These are phyloP conservation scores for Cladosporium austrohemisphaericum DNA, from an alignment of 2,329 filamentous ascomycete genomes.

Conservation along the genomic window DNA sequence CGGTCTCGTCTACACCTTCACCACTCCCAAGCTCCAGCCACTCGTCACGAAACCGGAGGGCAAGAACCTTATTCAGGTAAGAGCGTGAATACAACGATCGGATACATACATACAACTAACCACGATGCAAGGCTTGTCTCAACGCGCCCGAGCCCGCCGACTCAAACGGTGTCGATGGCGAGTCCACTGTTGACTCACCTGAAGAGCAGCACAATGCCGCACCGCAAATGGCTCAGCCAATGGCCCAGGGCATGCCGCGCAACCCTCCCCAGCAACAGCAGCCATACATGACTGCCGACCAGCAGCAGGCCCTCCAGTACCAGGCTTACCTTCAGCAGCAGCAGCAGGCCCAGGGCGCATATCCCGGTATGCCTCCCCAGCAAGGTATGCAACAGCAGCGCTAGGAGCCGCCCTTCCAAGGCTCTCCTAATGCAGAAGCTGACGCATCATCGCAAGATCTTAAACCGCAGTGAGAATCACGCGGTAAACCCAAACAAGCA, in stretches of 20 bases:
- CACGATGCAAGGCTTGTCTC: constrained; percentile 71
- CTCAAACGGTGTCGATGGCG: constrained; percentile 56
- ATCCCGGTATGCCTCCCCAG: constrained; percentile 35
- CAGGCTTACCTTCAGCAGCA: constrained; percentile 39
- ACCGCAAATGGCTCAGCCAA: constrained; percentile 33
- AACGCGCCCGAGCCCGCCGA: constrained; percentile 91
- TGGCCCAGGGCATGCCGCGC: constrained; percentile 31
- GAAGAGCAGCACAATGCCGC: constrained; percentile 74
- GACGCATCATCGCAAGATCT: constrained; percentile 15
- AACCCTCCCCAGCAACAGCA: constrained; percentile 26
- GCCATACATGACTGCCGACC: constrained; percentile 37
- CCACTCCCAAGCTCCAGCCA: constrained; percentile 95
- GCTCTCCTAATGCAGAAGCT: constrained; percentile 16
- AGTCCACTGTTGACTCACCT: constrained; percentile 70
- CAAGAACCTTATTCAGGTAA: constrained; percentile 97
- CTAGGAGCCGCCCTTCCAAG: constrained; percentile 21
- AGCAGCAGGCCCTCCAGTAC: constrained; percentile 38
- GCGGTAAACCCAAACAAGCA: constrained; percentile 1
- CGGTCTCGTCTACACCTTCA: constrained; percentile 96
- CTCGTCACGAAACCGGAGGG: constrained; percentile 97
- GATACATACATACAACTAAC: constrained; percentile 16
- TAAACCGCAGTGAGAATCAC: constrained; percentile 14
- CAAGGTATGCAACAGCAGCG: constrained; percentile 32
- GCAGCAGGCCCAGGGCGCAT: constrained; percentile 34
- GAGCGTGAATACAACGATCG: constrained; percentile 14